Base-by-base conservation (phyloP, 1,284 basidiomycete genomes). In the Melampsora larici-populina region DNA sequence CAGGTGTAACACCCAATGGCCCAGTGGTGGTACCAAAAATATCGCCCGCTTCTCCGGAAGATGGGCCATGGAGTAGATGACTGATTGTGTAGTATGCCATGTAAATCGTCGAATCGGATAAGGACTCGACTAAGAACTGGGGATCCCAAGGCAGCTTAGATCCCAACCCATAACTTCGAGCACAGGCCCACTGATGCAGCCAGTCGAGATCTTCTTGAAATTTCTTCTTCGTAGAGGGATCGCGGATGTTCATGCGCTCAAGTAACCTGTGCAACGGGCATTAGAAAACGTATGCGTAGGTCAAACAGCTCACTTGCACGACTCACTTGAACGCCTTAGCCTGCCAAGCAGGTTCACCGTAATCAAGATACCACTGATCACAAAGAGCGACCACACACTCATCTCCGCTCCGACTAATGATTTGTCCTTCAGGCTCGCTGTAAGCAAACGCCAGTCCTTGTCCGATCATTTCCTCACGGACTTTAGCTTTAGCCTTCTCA, bases 321-420 rank as follows among this genome's bases (percentile, higher is more conserved):
- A 86, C 89, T 79, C 82, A 92, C 93, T 88, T 90, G 84, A 94
- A 91, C 8, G 94, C 90, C 82, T 92, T 88, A 21, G 88, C 89
- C 85, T 91, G 92, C 97, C 97, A 99, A 55, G 85, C 84, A 2
- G 89, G 84, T 86, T 98, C 95, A 81, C 96, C 97, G 83, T 99
- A 99, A 86, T 99, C 94, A 84, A 99, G 86, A 86, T 99, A 99
- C 95, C 96, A 99, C 85, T 99, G 97, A 84, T 99, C 97, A 88
- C 94, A 96, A 80, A 99, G 87, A 7, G 96, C 95, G 78, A 99
- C 95, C 48, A 98, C 92, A 86, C 96, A 99, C 85, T 98, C 96
- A 83, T 99, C 96, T 29, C 88, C 89, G 84, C 91, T 93, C 71
- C 96, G 88, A 78, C 91, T 93, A 83, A 95, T 89, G 82, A 98